Conservation (phyloP, 2,329 filamentous ascomycete genomes). For the Cladorrhinum sp. region DNA sequence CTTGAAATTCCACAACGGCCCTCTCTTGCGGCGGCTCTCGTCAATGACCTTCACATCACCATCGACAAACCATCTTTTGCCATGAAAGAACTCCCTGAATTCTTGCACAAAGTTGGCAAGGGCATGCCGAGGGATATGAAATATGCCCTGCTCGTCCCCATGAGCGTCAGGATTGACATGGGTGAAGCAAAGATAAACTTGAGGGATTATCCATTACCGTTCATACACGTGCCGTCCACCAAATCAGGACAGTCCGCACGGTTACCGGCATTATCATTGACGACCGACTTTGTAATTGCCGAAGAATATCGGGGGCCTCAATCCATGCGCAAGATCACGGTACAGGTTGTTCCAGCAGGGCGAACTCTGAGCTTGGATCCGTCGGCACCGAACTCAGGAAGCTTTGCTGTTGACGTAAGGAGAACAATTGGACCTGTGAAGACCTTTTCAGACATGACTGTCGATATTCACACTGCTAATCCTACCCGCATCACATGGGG, state of each 20-base stretch:
- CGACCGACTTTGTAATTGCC: conserved; percentile 90
- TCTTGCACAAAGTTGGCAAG: conserved; percentile 88
- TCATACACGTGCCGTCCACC: conserved; percentile 84
- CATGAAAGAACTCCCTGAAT: conserved; percentile 74
- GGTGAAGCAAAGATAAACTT: conserved; percentile 83
- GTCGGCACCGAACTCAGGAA: conserved; percentile 52
- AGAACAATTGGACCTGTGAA: conserved; percentile 94
- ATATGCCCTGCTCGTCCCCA: conserved; percentile 84
- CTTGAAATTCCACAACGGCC: conserved; percentile 82
- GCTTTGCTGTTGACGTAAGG: conserved; percentile 81
- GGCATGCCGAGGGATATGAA: conserved; percentile 90
- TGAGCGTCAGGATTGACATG: conserved; percentile 86
- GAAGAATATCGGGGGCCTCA: conserved; percentile 84
- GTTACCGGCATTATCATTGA: conserved; percentile 76
- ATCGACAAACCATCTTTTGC: conserved; percentile 94
- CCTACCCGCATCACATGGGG: conserved; percentile 96
- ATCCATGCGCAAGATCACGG: conserved; percentile 74
- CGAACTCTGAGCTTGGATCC: conserved; percentile 43
- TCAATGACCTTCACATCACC: conserved; percentile 80
- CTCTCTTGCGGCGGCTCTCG: conserved; percentile 72
- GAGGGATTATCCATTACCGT: conserved; percentile 88
- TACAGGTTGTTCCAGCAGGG: conserved; percentile 75
- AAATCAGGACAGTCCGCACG: conserved; percentile 75
- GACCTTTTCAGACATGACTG: conserved; percentile 86
- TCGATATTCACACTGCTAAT: conserved; percentile 90